phyloP scores from a whole-genome alignment of 2,329 filamentous ascomycete genomes.

The Penicillium decumbens region DNA sequence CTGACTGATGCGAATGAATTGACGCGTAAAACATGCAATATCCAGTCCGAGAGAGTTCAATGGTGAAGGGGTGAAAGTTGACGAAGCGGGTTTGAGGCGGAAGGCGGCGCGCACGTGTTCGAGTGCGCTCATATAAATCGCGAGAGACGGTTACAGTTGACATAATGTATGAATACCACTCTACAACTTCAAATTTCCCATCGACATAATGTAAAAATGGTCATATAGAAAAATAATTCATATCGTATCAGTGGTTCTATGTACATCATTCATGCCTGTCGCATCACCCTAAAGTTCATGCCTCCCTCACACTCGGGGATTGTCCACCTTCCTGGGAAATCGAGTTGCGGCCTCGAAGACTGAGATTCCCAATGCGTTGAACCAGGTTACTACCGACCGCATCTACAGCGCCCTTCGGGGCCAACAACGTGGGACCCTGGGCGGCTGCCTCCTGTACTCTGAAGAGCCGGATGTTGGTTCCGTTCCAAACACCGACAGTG shows the following conservation, averaged over 20 bases:
- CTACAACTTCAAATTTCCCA: background rate
- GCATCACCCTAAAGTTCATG: slow-evolving; percentile 27
- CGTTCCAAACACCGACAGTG: slow-evolving; percentile 90
- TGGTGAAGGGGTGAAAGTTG: background rate
- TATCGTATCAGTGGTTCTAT: slow-evolving; percentile 12
- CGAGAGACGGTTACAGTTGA: background rate
- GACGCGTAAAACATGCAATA: background rate
- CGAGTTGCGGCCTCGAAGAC: slow-evolving; percentile 48
- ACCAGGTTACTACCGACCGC: slow-evolving; percentile 88
- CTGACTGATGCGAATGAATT: background rate
- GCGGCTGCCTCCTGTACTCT: slow-evolving; percentile 79
- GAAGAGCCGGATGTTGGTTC: slow-evolving; percentile 82
- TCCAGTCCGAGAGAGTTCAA: background rate
- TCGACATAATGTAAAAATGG: background rate
- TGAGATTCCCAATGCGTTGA: slow-evolving; percentile 76
- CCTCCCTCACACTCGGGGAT: slow-evolving; percentile 34
- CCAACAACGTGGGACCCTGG: slow-evolving; percentile 73
- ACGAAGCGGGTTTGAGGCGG: background rate
- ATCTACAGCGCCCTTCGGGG: slow-evolving; percentile 85
- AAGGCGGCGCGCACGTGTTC: slow-evolving; percentile 11
- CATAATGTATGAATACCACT: background rate
- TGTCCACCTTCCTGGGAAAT: slow-evolving; percentile 30
- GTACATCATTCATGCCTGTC: slow-evolving; percentile 8
- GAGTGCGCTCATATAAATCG: background rate
- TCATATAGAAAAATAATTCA: slow-evolving; percentile 1